Conservation (phyloP, 345 rosid species). For the Raphanus sativus region DNA sequence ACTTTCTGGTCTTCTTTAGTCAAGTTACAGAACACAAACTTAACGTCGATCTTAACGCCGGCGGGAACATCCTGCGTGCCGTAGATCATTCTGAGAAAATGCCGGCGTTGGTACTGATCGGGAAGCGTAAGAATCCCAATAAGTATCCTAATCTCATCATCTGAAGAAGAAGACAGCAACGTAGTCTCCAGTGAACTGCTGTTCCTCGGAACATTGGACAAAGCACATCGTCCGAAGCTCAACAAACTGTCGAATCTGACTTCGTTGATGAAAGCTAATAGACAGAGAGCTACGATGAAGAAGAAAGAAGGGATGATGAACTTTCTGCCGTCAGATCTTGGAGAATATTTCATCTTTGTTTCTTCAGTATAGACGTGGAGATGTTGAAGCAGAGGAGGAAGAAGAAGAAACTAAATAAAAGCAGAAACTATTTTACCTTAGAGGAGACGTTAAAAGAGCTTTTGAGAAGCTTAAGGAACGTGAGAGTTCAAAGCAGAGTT, state of each 20-base stretch:
- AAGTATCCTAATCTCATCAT: constrained; percentile 59
- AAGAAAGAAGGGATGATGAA: constrained; percentile 53
- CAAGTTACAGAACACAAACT: constrained; percentile 86
- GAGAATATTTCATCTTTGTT: constrained; percentile 32
- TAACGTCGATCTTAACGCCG: constrained; percentile 65
- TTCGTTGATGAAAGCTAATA: constrained; percentile 59
- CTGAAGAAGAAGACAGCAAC: constrained; percentile 32
- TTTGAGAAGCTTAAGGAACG: constrained; percentile 43
- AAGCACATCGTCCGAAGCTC: constrained; percentile 53
- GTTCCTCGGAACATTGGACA: constrained; percentile 18
- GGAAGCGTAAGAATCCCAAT: constrained; percentile 81
- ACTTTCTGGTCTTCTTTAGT: constrained; percentile 84
- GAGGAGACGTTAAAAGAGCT: constrained; percentile 14
- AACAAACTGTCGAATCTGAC: constrained; percentile 49
- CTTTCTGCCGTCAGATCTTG: constrained; percentile 34
- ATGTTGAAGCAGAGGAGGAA: constrained; percentile 15
- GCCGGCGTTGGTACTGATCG: constrained; percentile 69
- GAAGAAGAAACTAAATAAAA: constrained; percentile 14
- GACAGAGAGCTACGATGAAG: constrained; percentile 64
- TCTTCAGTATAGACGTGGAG: background rate
- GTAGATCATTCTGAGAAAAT: constrained; percentile 68
- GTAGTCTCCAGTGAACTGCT: constrained; percentile 18
- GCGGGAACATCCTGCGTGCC: constrained; percentile 50
- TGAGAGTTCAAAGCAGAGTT: constrained; percentile 39
- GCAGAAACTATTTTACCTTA: background rate